Evolutionary conservation across 1,139 yeast genomes (phyloP).

Genomic region (Meyerozyma guilliermondii): DNA sequence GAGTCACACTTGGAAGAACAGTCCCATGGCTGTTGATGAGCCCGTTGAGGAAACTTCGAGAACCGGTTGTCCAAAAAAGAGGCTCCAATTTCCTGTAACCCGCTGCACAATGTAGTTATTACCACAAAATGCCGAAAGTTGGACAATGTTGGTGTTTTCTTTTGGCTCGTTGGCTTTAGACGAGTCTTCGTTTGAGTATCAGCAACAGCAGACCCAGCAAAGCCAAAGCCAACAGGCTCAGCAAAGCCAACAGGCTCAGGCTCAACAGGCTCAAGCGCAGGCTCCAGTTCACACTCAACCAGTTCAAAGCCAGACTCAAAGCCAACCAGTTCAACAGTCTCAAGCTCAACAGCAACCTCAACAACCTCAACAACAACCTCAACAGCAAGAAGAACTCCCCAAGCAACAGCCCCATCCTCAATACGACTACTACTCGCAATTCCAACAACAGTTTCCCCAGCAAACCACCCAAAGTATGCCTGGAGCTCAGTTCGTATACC

Average conservation of each 20-base stretch:
- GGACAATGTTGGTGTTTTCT: conserved; percentile 61
- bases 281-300: too few relatives aligned
- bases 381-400: conserved; percentile 6
- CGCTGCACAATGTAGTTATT: conserved; percentile 56
- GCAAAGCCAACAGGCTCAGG: conserved; percentile 10
- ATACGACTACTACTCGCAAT: conserved; percentile 32
- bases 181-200: conserved; percentile 16
- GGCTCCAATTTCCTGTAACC: conserved; percentile 7
- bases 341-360: conserved; percentile 6
- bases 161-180: conserved; percentile 60
- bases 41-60: background rate
- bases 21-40: conserved; percentile 9
- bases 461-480: conserved; percentile 35
- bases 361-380: conserved; percentile 18
- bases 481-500: conserved; percentile 41
- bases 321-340: conserved; percentile 6
- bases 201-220: conserved; percentile 17
- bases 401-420: conserved; percentile 9
- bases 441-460: conserved; percentile 39
- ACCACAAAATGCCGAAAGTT: conserved; percentile 47
- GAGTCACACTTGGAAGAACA: conserved; percentile 2
- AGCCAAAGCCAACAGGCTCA: conserved; percentile 7
- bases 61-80: background rate
- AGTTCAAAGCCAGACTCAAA: conserved; percentile 11
- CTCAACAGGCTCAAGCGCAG: conserved; percentile 7